phyloP scores from a whole-genome alignment of 805 yeast species.

The Candida saitoana region DNA sequence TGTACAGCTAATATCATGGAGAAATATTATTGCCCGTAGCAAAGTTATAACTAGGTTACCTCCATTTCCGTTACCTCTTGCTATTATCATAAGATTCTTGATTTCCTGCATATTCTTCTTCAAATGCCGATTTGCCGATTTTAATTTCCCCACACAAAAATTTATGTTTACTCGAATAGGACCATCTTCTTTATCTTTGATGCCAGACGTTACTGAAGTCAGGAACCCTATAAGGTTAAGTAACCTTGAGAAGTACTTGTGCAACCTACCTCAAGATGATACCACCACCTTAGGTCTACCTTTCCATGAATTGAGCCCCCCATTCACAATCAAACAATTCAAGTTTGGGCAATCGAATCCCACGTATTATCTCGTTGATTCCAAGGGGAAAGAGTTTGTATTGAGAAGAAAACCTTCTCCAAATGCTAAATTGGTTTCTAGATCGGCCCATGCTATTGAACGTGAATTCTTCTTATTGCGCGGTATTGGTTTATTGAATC shows the following conservation, averaged over 20 bases:
- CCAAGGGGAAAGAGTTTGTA: slow-evolving; percentile 38
- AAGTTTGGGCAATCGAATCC: slow-evolving; percentile 64
- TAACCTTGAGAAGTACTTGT: slow-evolving; percentile 21
- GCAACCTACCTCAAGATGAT: slow-evolving; percentile 9
- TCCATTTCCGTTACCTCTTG: too few species aligned
- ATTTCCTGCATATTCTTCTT: too few species aligned
- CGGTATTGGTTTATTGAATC: slow-evolving; percentile 29
- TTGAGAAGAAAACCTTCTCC: slow-evolving; percentile 55
- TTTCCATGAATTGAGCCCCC: slow-evolving; percentile 21
- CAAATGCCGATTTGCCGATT: not conserved
- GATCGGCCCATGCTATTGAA: slow-evolving; percentile 60
- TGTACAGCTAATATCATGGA: too few species aligned
- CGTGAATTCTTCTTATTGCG: slow-evolving; percentile 52
- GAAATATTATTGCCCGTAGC: too few species aligned
- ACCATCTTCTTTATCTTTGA: too few species aligned
- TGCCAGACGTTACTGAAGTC: slow-evolving; percentile 25
- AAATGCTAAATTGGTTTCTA: slow-evolving; percentile 46
- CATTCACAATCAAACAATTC: slow-evolving; percentile 46
- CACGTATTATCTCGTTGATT: slow-evolving; percentile 48
- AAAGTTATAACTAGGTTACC: too few species aligned
- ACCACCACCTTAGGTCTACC: slow-evolving; percentile 21
- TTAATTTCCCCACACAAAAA: not conserved
- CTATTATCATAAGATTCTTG: too few species aligned
- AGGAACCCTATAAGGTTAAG: slow-evolving; percentile 30
- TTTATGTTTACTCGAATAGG: too few species aligned